Conservation (phyloP, 73 alveolate genomes). For the Symbiodinium natans region DNA sequence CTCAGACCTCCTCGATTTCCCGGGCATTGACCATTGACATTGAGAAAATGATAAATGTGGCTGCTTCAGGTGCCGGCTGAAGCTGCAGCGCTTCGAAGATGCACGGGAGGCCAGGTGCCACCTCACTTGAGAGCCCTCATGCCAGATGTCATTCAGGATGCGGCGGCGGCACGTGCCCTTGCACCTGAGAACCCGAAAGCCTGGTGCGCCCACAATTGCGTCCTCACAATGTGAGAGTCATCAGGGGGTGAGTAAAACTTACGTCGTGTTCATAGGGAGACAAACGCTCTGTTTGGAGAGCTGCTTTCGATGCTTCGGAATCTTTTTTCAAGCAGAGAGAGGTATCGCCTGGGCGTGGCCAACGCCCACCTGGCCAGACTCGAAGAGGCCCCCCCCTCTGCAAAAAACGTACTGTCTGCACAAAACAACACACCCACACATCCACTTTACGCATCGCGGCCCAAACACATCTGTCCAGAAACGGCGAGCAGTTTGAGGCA, state of each 20-base stretch:
- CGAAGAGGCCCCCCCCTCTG: constrained; percentile 18
- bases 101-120: constrained; percentile 40
- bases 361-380: constrained; percentile 15
- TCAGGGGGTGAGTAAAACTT: no score
- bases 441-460: background rate
- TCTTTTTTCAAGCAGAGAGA: background rate
- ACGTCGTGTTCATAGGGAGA: no score
- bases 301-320: no score
- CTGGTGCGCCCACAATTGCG: background rate
- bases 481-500: background rate
- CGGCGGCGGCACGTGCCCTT: constrained; percentile 48
- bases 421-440: background rate
- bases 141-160: constrained; percentile 29
- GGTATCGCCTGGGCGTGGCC: constrained; percentile 79
- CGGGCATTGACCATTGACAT: no score
- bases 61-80: constrained; percentile 43
- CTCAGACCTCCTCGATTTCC: no score
- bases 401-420: background rate
- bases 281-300: background rate
- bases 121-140: no score
- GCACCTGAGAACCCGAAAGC: constrained; percentile 86
- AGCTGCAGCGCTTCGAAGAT: constrained; percentile 62
- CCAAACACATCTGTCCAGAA: no score
- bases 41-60: no score
- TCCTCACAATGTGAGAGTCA: no score